Conservation (phyloP, 768 basidiomycete species). For the Sarcodon sp. region DNA sequence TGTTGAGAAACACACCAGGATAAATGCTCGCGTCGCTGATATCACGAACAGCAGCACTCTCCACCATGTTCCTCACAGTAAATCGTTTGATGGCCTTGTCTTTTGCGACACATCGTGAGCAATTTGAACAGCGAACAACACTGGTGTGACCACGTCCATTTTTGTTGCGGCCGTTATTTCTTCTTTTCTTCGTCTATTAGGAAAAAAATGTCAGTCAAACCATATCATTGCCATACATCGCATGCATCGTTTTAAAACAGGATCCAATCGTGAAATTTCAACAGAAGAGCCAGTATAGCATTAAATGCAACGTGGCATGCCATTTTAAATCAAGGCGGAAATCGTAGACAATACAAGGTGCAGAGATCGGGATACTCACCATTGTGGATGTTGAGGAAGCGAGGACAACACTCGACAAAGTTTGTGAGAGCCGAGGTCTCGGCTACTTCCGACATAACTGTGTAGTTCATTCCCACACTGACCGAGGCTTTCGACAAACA, state of each 20-base stretch:
- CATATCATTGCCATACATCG: conserved; percentile 13
- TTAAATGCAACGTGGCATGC: too few relatives aligned
- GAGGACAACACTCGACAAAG: too few relatives aligned
- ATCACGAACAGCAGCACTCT: conserved; percentile 95
- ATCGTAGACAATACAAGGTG: neutral
- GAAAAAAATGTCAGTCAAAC: conserved; percentile 2
- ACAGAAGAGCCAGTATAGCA: neutral
- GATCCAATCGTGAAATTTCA: neutral
- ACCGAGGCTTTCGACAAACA: conserved; percentile 4
- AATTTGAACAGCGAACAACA: conserved; percentile 98
- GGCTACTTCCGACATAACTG: too few relatives aligned
- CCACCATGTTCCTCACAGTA: conserved; percentile 99
- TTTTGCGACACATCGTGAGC: conserved; percentile 94
- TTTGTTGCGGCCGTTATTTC: conserved; percentile 99
- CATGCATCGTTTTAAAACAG: conserved; percentile 17
- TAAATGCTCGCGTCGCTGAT: conserved; percentile 95
- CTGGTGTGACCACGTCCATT: conserved; percentile 94
- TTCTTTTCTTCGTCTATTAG: conserved; percentile 92
- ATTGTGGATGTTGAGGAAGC: neutral
- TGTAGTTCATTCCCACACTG: neutral
- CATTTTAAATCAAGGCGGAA: too few relatives aligned
- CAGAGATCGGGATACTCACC: neutral
- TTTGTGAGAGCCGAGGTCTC: too few relatives aligned
- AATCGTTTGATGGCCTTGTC: conserved; percentile 99
- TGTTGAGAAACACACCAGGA: conserved; percentile 42